Percentiles rank a stretch among this genome's conserved stretches.
These are phyloP conservation scores for Eucalyptus melliodora DNA, from an alignment of 345 rosid genomes.

Conservation along the genomic window DNA sequence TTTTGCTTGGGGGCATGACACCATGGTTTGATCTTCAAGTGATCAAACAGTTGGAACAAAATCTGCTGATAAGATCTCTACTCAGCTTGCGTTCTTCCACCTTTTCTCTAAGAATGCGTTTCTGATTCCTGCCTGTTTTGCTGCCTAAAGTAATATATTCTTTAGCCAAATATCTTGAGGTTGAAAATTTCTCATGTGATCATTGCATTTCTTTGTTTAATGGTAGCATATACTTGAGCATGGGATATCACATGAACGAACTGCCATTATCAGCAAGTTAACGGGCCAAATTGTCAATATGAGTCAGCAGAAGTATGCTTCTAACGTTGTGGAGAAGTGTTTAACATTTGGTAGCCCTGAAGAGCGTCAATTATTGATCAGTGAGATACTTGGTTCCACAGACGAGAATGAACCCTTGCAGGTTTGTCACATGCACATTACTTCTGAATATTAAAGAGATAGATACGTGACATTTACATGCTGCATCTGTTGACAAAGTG, in stretches of 20 bases:
- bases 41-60: neutral
- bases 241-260: constrained; percentile 69
- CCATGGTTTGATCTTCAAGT: neutral
- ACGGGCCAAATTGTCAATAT: constrained; percentile 89
- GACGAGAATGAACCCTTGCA: constrained; percentile 97
- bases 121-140: neutral
- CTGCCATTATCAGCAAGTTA: constrained; percentile 68
- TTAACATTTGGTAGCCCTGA: constrained; percentile 76
- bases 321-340: constrained; percentile 94
- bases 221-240: constrained; percentile 83
- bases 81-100: neutral
- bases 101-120: neutral
- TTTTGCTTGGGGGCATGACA: neutral
- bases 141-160: neutral
- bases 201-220: neutral
- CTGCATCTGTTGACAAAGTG: neutral
- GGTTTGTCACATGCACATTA: constrained; percentile 15
- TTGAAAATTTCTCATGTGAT: neutral
- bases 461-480: neutral
- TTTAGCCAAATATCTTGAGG: neutral
- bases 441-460: neutral
- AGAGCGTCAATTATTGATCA: constrained; percentile 76
- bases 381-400: constrained; percentile 85
- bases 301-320: constrained; percentile 99
- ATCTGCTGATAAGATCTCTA: neutral